Evolutionary conservation across 352 stramenopile species (phyloP).

Genomic region (Phytophthora lateralis): DNA sequence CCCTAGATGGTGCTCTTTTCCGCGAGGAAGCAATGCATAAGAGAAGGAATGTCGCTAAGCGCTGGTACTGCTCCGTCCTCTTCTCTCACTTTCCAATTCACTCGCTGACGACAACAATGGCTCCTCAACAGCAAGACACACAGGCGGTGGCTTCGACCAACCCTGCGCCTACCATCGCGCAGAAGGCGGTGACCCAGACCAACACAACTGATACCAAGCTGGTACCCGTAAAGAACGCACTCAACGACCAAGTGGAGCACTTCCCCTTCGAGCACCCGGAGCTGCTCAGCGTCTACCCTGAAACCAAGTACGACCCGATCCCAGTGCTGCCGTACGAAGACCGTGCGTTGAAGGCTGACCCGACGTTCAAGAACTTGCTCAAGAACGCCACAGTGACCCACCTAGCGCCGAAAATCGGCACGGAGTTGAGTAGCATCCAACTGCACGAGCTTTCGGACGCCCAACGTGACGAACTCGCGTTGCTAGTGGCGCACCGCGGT

Average conservation of each 20-base stretch:
- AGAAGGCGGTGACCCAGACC: slow-evolving; percentile 2
- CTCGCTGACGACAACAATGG: slow-evolving; percentile 31
- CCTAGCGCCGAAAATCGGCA: slow-evolving; percentile 22
- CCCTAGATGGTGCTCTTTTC: slow-evolving; percentile 22
- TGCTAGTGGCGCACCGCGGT: slow-evolving; percentile 15
- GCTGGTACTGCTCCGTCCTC: neutral
- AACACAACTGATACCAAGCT: slow-evolving; percentile 2
- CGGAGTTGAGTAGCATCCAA: slow-evolving; percentile 18
- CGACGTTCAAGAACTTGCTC: slow-evolving; percentile 24
- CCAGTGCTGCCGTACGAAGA: slow-evolving; percentile 24
- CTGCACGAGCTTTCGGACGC: slow-evolving; percentile 16
- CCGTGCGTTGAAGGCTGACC: slow-evolving; percentile 19
- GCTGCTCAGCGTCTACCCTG: slow-evolving; percentile 18
- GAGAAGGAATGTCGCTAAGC: neutral
- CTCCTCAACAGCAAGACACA: slow-evolving; percentile 26
- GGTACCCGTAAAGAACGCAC: slow-evolving; percentile 34
- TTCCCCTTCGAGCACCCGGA: slow-evolving; percentile 23
- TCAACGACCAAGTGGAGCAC: slow-evolving; percentile 25
- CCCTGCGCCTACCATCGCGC: neutral
- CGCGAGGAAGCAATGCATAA: neutral
- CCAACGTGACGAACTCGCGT: slow-evolving; percentile 14
- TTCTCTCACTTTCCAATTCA: slow-evolving; percentile 26
- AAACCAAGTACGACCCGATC: slow-evolving; percentile 18
- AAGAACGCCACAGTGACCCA: slow-evolving; percentile 26
- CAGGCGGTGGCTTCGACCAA: slow-evolving; percentile 8